Evolutionary conservation across 2,329 filamentous ascomycete genomes (phyloP), one percentile per base, ranked within the genome.

Genomic region (Xylaria sp.): DNA sequence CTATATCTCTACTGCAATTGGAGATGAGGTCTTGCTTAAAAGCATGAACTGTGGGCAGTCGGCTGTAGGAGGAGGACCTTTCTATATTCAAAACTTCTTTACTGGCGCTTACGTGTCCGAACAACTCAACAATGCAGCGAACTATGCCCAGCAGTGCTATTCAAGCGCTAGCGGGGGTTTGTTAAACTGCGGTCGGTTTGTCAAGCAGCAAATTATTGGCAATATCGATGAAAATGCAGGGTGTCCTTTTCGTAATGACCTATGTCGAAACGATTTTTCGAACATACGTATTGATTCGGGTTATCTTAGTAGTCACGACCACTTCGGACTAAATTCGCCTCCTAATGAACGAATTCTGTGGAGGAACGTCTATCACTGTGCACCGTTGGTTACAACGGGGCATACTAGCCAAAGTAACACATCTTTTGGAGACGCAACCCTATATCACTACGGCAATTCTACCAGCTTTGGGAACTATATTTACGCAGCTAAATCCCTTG

Each of bases 141-240:
- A 69, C 42, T 71, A 71, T 9, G 67, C 62, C 0, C 54, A 62
- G 39, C 67, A 71, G 31, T 69, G 66, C 42, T 71, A 71, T 22
- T 59, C 53, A 3, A 17, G 31, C 22, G 15, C 59, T 1, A 50
- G 47, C 15, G 11, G 9, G 9, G 20, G 33, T 2, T 4, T 42
- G 10, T 39, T 66, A 1, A 49, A 33, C 13, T 69, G 69, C 15
- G 17, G 20, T 3, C 47, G 39, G 6, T 65, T 67, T 20, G 3
- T 27, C 20, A 20, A 17, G 2, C 25, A 57, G 9, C 17, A 17
- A 13, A 5, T 44, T 22, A 11, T 2, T 10, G 15, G 2, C 15
- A 57, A 15, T 6, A 29, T 7, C 6, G 4, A 33, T 57, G 2
- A 5, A n/a, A 7, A 57, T 27, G 54, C n/a, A 25, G 25, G 4